Evolutionary conservation across 768 basidiomycete species (phyloP), one percentile per base, ranked within the genome.

Genomic region (Lentinula aciculospora): DNA sequence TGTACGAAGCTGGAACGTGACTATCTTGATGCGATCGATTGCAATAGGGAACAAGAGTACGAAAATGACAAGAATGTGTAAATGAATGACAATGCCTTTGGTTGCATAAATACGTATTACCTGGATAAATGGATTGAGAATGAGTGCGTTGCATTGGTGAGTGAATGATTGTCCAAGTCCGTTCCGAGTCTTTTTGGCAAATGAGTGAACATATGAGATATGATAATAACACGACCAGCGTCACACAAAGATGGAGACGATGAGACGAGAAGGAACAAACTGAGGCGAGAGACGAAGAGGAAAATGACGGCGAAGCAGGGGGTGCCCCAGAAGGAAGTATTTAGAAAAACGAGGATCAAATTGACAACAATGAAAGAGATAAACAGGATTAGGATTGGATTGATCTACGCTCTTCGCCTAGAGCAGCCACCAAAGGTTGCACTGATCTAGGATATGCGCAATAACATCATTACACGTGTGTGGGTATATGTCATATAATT

Each of bases 391-490:
- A 54, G 37, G 53, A 54, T 54, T 54, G 53, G 50, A 53, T 34
- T 53, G 36, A 47, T 47, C n/a, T 47, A 47, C 32, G 49, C 49
- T 23, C n/a, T 53, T 53, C 34, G 34, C 27, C 39, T 39, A 27
- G 13, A 23, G 32, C 15, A 1, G 8, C 42, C 42, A 23, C 39
- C 13, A 23, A 44, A 6, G 12, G 21, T 19, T 3, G 12, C 9
- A 44, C 42, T 17, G 29, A 7, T 10, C 27, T 27, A 47, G 46
- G 28, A 47, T 36, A 27, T 53, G 50, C 50, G 50, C 50, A 55
- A 42, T 55, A 55, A 55, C 53, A 55, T 55, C 53, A 55, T 55
- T 55, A 55, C 53, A 55, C 53, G 40, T 55, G 50, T 56, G 56
- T 28, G 56, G 56, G 56, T 57, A 57, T 57, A 57, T 57, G 56